Evolutionary conservation across 441 rosid genomes (phyloP).

Genomic region (Erysimum cheiri): DNA sequence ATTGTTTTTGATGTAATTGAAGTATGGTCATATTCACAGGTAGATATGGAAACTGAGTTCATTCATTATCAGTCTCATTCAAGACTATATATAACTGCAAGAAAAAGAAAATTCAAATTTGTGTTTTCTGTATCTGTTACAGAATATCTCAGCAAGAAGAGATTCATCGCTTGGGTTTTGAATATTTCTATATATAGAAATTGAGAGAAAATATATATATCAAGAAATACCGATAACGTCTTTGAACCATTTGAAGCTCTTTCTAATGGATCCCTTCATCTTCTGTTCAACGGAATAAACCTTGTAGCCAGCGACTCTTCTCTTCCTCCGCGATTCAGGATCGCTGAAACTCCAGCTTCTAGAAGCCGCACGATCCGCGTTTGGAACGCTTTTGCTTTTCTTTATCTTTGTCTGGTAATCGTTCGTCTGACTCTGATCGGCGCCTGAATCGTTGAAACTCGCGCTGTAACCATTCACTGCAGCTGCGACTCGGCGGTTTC

Average conservation of each 20-base stretch:
- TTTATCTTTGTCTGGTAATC: slow-evolving; percentile 49
- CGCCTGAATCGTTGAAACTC: slow-evolving; percentile 39
- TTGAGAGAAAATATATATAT: background rate
- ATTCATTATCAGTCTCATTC: slow-evolving; percentile 37
- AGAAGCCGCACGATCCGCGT: slow-evolving; percentile 53
- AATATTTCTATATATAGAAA: background rate
- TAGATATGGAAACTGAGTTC: slow-evolving; percentile 22
- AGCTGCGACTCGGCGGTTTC: slow-evolving; percentile 21
- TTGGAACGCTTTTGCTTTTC: slow-evolving; percentile 56
- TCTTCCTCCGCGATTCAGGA: slow-evolving; percentile 92
- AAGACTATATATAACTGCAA: slow-evolving; percentile 14
- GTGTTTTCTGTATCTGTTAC: slow-evolving; percentile 29
- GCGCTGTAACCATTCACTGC: slow-evolving; percentile 60
- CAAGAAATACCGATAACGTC: slow-evolving; percentile 55
- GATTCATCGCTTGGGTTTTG: background rate
- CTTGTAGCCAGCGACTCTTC: slow-evolving; percentile 88
- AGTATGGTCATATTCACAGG: slow-evolving; percentile 34
- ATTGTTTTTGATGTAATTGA: slow-evolving; percentile 18
- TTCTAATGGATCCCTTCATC: slow-evolving; percentile 85
- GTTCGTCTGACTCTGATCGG: slow-evolving; percentile 43
- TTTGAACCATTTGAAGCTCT: slow-evolving; percentile 92
- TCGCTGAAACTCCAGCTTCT: slow-evolving; percentile 77
- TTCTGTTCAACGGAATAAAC: slow-evolving; percentile 85
- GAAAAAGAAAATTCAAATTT: slow-evolving; percentile 1
- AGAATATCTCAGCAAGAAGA: slow-evolving; percentile 31